These are phyloP conservation scores for Kwoniella dendrophila DNA, from an alignment of 768 basidiomycete species.

Conservation along the genomic window DNA sequence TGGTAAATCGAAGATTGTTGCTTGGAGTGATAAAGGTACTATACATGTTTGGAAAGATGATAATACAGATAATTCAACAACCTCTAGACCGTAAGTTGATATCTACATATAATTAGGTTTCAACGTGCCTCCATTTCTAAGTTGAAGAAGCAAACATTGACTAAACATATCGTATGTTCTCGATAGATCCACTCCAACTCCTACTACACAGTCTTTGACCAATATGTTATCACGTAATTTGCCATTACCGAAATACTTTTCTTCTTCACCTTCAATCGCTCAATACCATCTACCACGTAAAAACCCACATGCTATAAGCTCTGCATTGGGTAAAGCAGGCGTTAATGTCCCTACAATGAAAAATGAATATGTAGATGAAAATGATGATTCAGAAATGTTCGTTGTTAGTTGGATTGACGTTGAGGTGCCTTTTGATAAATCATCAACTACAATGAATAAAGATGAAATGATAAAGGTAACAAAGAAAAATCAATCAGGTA, in stretches of 20 bases:
- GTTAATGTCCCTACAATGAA: slow-evolving; percentile 32
- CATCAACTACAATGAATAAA: neutral
- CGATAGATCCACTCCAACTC: slow-evolving; percentile 6
- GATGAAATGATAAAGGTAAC: slow-evolving; percentile 3
- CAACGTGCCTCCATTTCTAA: too few species aligned
- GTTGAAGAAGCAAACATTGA: too few species aligned
- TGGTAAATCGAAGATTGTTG: slow-evolving; percentile 41
- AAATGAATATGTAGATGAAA: slow-evolving; percentile 30
- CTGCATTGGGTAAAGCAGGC: slow-evolving; percentile 34
- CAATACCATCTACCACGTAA: slow-evolving; percentile 53
- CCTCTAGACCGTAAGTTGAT: slow-evolving; percentile 13
- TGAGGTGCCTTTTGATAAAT: slow-evolving; percentile 18
- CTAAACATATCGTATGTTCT: neutral
- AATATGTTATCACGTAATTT: slow-evolving; percentile 48
- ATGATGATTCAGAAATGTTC: slow-evolving; percentile 48
- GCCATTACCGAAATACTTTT: slow-evolving; percentile 55
- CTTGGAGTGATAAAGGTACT: slow-evolving; percentile 57
- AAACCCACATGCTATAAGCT: slow-evolving; percentile 48
- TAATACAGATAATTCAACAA: neutral
- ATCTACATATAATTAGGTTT: too few species aligned
- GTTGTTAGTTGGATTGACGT: slow-evolving; percentile 51
- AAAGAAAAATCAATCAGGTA: neutral
- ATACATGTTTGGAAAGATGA: slow-evolving; percentile 54
- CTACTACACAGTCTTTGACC: slow-evolving; percentile 36
- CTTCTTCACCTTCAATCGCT: slow-evolving; percentile 48